Base-by-base conservation (phyloP, 2,329 filamentous ascomycete genomes). In the Phaeophleospora eucalypticola region DNA sequence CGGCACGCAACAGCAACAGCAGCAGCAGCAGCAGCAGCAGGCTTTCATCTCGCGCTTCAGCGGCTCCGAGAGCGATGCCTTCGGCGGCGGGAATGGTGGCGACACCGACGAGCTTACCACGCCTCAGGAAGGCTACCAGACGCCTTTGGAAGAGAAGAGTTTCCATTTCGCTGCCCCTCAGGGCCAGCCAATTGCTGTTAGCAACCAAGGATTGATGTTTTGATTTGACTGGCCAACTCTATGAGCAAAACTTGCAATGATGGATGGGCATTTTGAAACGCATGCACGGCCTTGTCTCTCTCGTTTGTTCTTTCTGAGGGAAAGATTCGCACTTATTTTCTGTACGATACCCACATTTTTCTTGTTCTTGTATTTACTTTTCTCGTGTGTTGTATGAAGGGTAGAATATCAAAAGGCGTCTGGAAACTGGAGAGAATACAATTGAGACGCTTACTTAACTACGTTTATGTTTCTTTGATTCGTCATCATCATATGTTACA, bases 61-160 rank as follows among this genome's bases (percentile, higher is more conserved):
- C 42, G 55, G 51, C 4, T 57, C 50, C 2, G 58, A 59, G 29
- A 61, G 57, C 21, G 61, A 60, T 42, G 21, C 46, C 39, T 9
- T 27, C 19, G 37, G 44, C 39, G 36, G 34, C 36, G 12, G 45
- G 48, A 17, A 27, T 14, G 39, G 43, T 14, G 39, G 45, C 12
- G 45, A 46, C 2, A 51, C 56, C 4, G 53, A 52, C 2, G 54
- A 54, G 9, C 49, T 54, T n/a, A 48, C 48, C 29, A 59, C 58
- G 35, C 59, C 60, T 3, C 53, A 60, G 20, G 56, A 62, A 20
- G 52, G 43, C n/a, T 63, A 61, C 39, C 48, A 43, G 27, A 64
- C 62, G 7, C 62, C 63, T 4, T 37, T 41, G 9, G 63, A 65
- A 48, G 61, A 60, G 48, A n/a, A n/a, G 24, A 29, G 24, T 6